phyloP scores from a whole-genome alignment of 2,329 filamentous ascomycete genomes.

The Sporothrix protearum region DNA sequence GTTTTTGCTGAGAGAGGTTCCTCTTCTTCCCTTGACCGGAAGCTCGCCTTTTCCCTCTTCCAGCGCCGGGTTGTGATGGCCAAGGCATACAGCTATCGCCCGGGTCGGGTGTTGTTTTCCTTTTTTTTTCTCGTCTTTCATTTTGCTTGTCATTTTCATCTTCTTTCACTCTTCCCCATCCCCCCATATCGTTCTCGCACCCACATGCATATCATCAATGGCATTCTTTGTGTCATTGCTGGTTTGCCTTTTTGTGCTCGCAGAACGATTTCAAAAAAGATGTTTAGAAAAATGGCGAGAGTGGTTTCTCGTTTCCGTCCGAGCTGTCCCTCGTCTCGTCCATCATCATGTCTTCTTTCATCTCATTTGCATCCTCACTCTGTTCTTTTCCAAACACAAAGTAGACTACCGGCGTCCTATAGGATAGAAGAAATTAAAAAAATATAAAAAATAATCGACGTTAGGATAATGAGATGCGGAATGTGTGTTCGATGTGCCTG shows the following conservation, averaged over 20 bases:
- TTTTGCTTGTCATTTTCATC: not conserved
- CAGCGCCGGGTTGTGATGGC: not conserved
- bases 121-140: not conserved
- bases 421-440: conserved; percentile 20
- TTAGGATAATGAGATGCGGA: not conserved
- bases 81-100: not conserved
- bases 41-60: not conserved
- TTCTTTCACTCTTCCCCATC: no score
- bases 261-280: not conserved
- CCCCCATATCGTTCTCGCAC: not conserved
- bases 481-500: not conserved
- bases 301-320: not conserved
- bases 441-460: not conserved
- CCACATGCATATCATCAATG: not conserved
- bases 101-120: not conserved
- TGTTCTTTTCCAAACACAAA: not conserved
- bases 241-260: not conserved
- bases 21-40: conserved; percentile 7
- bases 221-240: not conserved
- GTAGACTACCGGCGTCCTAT: conserved; percentile 18
- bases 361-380: not conserved
- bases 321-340: not conserved
- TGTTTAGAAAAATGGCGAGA: not conserved
- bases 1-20: not conserved
- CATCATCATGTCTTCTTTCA: not conserved